Evolutionary conservation across 2,329 filamentous ascomycete genomes (phyloP).

Genomic region (Arachnomyces sp.): DNA sequence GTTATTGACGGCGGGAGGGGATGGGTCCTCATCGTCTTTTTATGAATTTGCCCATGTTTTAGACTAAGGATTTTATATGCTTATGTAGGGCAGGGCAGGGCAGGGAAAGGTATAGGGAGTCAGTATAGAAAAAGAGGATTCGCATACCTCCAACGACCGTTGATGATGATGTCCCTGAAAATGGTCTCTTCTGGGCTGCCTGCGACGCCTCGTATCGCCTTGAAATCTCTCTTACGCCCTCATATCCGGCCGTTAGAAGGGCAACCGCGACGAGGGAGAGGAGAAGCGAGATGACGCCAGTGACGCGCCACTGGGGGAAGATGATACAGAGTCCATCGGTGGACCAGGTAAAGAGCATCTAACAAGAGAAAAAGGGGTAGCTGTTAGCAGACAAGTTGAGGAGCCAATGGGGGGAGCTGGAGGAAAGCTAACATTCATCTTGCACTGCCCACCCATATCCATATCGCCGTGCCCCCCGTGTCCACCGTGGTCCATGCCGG

Average conservation of each 20-base stretch:
- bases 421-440: slow-evolving; percentile 68
- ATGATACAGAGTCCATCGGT: slow-evolving; percentile 91
- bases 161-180: too few species aligned
- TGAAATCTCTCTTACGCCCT: slow-evolving; percentile 70
- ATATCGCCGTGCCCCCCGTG: slow-evolving; percentile 51
- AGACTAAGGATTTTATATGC: background rate
- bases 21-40: slow-evolving; percentile 5
- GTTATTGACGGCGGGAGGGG: slow-evolving; percentile 14
- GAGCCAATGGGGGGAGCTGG: background rate
- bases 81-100: too few species aligned
- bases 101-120: too few species aligned
- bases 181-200: slow-evolving; percentile 32
- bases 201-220: slow-evolving; percentile 63
- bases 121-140: background rate
- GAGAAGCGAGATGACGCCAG: slow-evolving; percentile 64
- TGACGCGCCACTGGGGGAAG: slow-evolving; percentile 85
- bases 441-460: slow-evolving; percentile 63
- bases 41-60: slow-evolving; percentile 3
- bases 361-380: slow-evolving; percentile 5
- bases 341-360: slow-evolving; percentile 99
- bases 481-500: slow-evolving; percentile 45
- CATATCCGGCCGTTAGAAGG: slow-evolving; percentile 82
- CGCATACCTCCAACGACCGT: background rate
- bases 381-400: background rate
- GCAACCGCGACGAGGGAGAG: slow-evolving; percentile 77